phyloP scores from a whole-genome alignment of 768 basidiomycete species.

The Tricholoma bakamatsutake region DNA sequence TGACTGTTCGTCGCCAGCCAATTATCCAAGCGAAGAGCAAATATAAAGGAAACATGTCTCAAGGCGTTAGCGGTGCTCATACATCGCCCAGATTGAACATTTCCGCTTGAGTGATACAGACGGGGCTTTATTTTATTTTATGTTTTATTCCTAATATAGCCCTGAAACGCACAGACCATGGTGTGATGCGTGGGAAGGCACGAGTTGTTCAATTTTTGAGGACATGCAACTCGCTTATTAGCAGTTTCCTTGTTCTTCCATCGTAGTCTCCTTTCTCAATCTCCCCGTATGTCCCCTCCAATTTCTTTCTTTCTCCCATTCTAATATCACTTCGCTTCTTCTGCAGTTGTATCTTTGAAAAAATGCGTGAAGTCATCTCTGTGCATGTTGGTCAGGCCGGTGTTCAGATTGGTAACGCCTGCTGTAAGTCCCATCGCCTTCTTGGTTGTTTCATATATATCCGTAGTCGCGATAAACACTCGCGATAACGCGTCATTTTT shows the following conservation, averaged over 20 bases:
- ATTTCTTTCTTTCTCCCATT: slow-evolving; percentile 9
- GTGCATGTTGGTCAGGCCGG: slow-evolving; percentile 97
- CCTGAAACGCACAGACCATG: slow-evolving; percentile 37
- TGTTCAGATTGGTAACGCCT: slow-evolving; percentile 92
- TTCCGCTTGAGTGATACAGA: no score
- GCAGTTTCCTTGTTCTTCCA: slow-evolving; percentile 35
- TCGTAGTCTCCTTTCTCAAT: slow-evolving; percentile 27
- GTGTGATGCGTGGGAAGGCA: slow-evolving; percentile 37
- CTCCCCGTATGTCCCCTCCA: slow-evolving; percentile 23
- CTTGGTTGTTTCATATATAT: background rate
- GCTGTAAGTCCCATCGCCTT: slow-evolving; percentile 56
- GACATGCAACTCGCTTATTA: slow-evolving; percentile 35
- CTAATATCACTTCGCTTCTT: slow-evolving; percentile 15
- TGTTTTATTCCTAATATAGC: no score
- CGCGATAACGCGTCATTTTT: slow-evolving; percentile 12
- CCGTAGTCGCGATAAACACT: slow-evolving; percentile 5
- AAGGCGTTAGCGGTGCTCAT: background rate
- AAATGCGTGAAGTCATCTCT: slow-evolving; percentile 93
- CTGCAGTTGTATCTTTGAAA: slow-evolving; percentile 20
- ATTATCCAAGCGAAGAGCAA: slow-evolving; percentile 26
- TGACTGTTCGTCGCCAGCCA: slow-evolving; percentile 19
- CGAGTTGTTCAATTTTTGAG: slow-evolving; percentile 32
- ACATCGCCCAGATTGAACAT: no score
- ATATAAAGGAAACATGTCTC: slow-evolving; percentile 16
- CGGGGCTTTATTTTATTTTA: no score